A percentile compares a stretch with the other conserved stretches of the same genome.
Conservation (phyloP, 1,139 yeast species). For the Candida sp. region DNA sequence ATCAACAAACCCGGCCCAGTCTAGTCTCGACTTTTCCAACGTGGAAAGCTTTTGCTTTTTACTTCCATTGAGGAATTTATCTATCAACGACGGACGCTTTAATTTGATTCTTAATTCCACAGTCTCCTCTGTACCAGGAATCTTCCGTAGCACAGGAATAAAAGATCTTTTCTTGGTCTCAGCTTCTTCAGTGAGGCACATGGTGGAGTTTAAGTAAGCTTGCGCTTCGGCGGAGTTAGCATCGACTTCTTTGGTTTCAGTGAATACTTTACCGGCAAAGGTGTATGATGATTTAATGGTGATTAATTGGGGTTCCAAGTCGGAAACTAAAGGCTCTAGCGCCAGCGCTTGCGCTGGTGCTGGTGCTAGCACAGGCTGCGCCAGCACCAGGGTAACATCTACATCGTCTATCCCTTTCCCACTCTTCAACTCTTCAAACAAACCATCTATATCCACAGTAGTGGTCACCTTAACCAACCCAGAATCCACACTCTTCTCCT, state of each 20-base stretch:
- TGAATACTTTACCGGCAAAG: conserved; percentile 83
- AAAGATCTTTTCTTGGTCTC: conserved; percentile 17
- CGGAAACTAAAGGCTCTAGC: conserved; percentile 2
- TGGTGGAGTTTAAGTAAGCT: conserved; percentile 66
- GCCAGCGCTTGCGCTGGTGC: background rate
- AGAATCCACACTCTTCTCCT: conserved; percentile 8
- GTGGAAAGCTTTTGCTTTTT: conserved; percentile 74
- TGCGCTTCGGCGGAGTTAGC: conserved; percentile 81
- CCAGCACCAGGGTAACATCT: conserved; percentile 6
- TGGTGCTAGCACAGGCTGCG: conserved; percentile 5
- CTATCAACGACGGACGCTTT: conserved; percentile 75
- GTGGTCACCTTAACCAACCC: conserved; percentile 26
- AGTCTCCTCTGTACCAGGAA: conserved; percentile 30
- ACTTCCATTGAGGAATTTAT: conserved; percentile 45
- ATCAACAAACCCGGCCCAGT: conserved; percentile 96
- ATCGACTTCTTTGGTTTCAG: conserved; percentile 76
- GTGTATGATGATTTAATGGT: conserved; percentile 76
- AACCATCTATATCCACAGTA: conserved; percentile 30
- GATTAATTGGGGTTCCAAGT: conserved; percentile 45
- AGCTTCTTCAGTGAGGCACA: conserved; percentile 8
- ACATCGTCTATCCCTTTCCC: conserved; percentile 9
- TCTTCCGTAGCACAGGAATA: conserved; percentile 35
- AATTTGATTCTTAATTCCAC: conserved; percentile 36
- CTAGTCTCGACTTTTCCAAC: conserved; percentile 85
- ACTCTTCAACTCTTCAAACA: conserved; percentile 27